phyloP scores from a whole-genome alignment of 2,329 filamentous ascomycete genomes.

The Samsoniella hepiali region DNA sequence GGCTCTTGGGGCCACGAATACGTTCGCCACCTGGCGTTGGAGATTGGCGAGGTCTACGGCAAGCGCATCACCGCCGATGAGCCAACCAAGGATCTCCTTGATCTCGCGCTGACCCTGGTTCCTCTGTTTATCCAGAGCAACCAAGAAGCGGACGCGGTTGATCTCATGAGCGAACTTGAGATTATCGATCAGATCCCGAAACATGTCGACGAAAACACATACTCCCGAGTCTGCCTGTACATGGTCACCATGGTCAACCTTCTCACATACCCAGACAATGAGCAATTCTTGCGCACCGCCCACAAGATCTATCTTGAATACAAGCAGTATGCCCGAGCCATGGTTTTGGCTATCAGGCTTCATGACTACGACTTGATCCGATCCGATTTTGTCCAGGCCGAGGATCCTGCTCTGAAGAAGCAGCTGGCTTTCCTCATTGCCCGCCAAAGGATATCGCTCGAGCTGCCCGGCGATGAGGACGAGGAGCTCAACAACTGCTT shows the following conservation, averaged over 20 bases:
- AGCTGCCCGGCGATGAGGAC: constrained; percentile 67
- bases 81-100: constrained; percentile 75
- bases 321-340: constrained; percentile 88
- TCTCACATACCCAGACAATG: constrained; percentile 95
- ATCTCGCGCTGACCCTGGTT: constrained; percentile 79
- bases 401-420: constrained; percentile 80
- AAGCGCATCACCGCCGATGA: constrained; percentile 84
- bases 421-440: constrained; percentile 93
- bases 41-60: constrained; percentile 92
- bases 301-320: constrained; percentile 93
- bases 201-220: constrained; percentile 92
- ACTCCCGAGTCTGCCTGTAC: constrained; percentile 88
- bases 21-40: constrained; percentile 87
- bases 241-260: constrained; percentile 99
- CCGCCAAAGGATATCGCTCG: constrained; percentile 82
- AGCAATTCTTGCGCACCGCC: constrained; percentile 87
- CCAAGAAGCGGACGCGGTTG: constrained; percentile 95
- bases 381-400: constrained; percentile 73
- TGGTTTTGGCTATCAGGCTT: constrained; percentile 88
- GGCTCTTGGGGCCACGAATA: constrained; percentile 99
- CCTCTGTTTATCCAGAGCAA: constrained; percentile 97
- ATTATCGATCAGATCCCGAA: constrained; percentile 90
- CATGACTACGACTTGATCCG: constrained; percentile 84
- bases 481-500: constrained; percentile 76
- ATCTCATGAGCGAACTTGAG: constrained; percentile 94